Evolutionary conservation across 2,329 filamentous ascomycete species (phyloP), one percentile per base, ranked within the genome.

Genomic region (Botrytis porri): DNA sequence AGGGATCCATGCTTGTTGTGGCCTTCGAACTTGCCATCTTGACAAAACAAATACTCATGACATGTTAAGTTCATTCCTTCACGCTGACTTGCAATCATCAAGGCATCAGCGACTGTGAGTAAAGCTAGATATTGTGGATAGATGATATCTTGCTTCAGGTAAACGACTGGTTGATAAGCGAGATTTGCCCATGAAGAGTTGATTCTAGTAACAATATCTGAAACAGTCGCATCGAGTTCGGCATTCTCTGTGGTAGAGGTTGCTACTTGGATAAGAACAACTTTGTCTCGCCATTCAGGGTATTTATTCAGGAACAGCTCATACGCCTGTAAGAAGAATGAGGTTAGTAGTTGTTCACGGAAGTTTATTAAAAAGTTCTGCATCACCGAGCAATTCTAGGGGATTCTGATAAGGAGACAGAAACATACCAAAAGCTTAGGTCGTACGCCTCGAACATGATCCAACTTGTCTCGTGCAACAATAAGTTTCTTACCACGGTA

Each of bases 41-140:
- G 95, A 80, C 95, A 98, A 77, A 93, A 93, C 48, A 98, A 88
- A 80, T 94, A 98, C 81, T 98, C 95, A 81, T 98, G 96, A 9
- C 93, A 95, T 0, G 95, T 98, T 72, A 98, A 83, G 81, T 98
- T 98, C 96, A 98, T 98, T 75, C 95, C 95, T 81, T 98, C 95
- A 70, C 96, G 93, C 78, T 98, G 90, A 80, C 94, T 97, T 3
- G 95, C 97, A 79, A 98, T 96, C 89, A 98, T 96, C 67, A 98
- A 85, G 4, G 92, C 93, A 83, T 98, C 95, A 2, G 95, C 96
- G 70, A 97, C 91, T 4, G 93, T 94, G 64, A 98, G 87, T 12
- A 98, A 85, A 2, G 95, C 95, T n/a, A 98, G 87, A 79, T 98
- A 98, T 80, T 98, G 95, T 0, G 93, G 86, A 80, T 97, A 97